phyloP scores from a whole-genome alignment of 140 eudicot genomes.

The Bidens hawaiensis region DNA sequence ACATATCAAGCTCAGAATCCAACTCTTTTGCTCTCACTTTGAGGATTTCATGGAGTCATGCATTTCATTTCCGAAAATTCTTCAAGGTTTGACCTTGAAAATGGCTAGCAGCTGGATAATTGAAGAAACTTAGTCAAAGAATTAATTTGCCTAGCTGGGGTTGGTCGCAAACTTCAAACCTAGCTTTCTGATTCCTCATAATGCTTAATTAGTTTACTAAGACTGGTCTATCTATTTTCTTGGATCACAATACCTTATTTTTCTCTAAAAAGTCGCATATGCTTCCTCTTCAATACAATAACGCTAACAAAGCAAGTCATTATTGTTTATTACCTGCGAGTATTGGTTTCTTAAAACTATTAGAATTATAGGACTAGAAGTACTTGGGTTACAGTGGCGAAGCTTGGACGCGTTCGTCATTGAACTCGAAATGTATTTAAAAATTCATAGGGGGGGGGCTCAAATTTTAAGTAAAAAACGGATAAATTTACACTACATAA shows the following conservation, averaged over 20 bases:
- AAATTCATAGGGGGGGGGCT: too few species aligned
- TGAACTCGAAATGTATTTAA: too few species aligned
- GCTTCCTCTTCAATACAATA: background rate
- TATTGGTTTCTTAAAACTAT: too few species aligned
- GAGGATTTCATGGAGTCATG: background rate
- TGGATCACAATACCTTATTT: background rate
- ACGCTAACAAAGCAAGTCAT: background rate
- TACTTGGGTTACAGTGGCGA: too few species aligned
- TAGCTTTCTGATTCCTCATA: background rate
- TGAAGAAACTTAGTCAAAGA: background rate
- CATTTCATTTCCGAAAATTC: background rate
- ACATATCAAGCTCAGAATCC: constrained; percentile 25
- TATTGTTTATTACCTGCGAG: too few species aligned
- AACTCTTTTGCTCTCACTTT: background rate
- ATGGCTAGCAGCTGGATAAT: background rate
- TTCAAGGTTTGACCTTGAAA: constrained; percentile 8
- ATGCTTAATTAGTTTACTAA: background rate
- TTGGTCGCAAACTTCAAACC: background rate
- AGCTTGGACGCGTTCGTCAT: too few species aligned
- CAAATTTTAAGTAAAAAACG: too few species aligned
- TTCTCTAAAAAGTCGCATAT: background rate
- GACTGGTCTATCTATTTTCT: background rate
- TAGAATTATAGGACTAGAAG: too few species aligned
- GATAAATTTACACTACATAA: too few species aligned
- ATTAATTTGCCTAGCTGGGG: background rate